Conservation (phyloP, 208 protist species). For the Herpetomonas tarakana region DNA sequence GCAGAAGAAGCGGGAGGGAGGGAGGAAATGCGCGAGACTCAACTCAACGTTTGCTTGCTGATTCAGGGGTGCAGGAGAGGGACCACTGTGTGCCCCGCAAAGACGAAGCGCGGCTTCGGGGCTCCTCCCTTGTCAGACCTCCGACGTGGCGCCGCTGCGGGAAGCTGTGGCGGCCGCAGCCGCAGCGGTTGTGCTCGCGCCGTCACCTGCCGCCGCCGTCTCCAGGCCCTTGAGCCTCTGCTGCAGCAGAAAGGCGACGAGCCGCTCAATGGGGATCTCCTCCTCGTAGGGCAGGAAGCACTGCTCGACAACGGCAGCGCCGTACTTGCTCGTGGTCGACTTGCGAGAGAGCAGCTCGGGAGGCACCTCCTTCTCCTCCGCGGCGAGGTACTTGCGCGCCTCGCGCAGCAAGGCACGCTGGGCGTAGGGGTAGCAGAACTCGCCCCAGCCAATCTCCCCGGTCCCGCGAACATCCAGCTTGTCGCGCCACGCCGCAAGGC, state of each 20-base stretch:
- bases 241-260: slow-evolving; percentile 22
- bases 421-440: slow-evolving; percentile 71
- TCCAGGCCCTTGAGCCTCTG: too few species aligned
- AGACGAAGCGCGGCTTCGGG: too few species aligned
- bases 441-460: slow-evolving; percentile 40
- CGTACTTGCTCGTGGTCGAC: slow-evolving; percentile 25
- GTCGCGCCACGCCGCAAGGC: slow-evolving; percentile 32
- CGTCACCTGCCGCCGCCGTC: too few species aligned
- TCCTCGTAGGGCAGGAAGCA: slow-evolving; percentile 41
- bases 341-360: slow-evolving; percentile 25
- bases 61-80: too few species aligned
- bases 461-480: slow-evolving; percentile 26
- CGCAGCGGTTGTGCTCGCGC: too few species aligned
- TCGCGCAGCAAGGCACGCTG: slow-evolving; percentile 24
- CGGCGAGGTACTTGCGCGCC: slow-evolving; percentile 17
- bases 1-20: too few species aligned
- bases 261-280: slow-evolving; percentile 41
- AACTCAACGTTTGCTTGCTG: too few species aligned
- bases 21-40: too few species aligned
- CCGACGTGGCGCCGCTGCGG: too few species aligned
- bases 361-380: slow-evolving; percentile 18
- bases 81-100: too few species aligned
- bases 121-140: too few species aligned
- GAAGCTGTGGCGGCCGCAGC: too few species aligned
- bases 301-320: slow-evolving; percentile 11